Conservation (phyloP, 2,329 filamentous ascomycete genomes). For the Podosphaera xanthii region DNA sequence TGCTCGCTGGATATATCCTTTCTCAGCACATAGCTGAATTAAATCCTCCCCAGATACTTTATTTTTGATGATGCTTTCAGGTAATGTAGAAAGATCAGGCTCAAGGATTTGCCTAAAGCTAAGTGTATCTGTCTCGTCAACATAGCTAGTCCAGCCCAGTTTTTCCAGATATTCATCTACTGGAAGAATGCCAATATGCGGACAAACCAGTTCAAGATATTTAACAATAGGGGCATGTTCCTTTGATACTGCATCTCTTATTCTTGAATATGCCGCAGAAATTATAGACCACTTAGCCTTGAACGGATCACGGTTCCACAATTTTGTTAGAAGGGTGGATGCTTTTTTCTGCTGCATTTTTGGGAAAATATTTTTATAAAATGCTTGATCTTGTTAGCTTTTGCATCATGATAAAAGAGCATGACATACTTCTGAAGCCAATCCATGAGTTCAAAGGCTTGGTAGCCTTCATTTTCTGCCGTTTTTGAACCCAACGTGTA, state of each 20-base stretch:
- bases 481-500: background rate
- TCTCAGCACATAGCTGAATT: conserved; percentile 7
- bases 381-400: background rate
- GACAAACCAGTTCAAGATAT: conserved; percentile 6
- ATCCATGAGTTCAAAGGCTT: background rate
- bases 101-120: conserved; percentile 4
- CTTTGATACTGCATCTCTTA: conserved; percentile 8
- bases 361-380: conserved; percentile 3
- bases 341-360: conserved; percentile 8
- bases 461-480: background rate
- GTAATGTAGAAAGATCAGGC: conserved; percentile 6
- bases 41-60: conserved; percentile 9
- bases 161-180: conserved; percentile 6
- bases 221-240: conserved; percentile 5
- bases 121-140: conserved; percentile 3
- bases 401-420: background rate
- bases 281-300: conserved; percentile 10
- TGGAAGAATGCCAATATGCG: conserved; percentile 8
- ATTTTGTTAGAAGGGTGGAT: conserved; percentile 6
- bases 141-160: conserved; percentile 8
- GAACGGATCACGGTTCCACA: conserved; percentile 10
- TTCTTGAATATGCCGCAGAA: conserved; percentile 8
- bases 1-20: conserved; percentile 5
- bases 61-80: conserved; percentile 5
- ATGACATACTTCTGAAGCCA: background rate